phyloP scores from a whole-genome alignment of 345 rosid species.

The Rhodomyrtus tomentosa region DNA sequence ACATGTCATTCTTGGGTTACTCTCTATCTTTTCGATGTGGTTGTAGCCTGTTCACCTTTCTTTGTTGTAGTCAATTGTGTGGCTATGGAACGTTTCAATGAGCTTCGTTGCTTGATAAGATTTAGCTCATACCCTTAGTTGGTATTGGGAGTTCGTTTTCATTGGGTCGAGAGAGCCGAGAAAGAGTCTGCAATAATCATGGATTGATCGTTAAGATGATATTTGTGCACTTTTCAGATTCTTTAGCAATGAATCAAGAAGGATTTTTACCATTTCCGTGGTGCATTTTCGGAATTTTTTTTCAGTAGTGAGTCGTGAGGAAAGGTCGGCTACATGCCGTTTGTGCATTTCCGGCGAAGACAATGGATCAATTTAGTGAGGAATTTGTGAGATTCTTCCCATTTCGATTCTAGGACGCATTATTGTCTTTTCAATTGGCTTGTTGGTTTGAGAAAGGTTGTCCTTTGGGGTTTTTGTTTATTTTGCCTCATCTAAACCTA shows the following conservation, averaged over 20 bases:
- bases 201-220: neutral
- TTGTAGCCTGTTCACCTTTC: neutral
- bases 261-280: neutral
- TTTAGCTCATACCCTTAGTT: neutral
- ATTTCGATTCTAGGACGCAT: neutral
- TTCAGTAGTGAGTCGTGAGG: neutral
- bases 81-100: neutral
- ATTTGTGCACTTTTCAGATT: neutral
- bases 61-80: neutral
- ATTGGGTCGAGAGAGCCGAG: neutral
- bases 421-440: neutral
- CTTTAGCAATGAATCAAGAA: neutral
- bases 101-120: neutral
- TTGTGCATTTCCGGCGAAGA: neutral
- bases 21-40: neutral
- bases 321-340: fast-evolving
- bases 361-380: neutral
- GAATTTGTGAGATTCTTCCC: neutral
- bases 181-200: neutral
- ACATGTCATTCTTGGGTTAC: neutral
- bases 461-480: neutral
- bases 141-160: neutral
- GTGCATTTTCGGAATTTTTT: fast-evolving
- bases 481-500: neutral
- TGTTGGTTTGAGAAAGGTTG: neutral